Conservation (phyloP, 306 rosid species). For the Ormosia semicastrata region DNA sequence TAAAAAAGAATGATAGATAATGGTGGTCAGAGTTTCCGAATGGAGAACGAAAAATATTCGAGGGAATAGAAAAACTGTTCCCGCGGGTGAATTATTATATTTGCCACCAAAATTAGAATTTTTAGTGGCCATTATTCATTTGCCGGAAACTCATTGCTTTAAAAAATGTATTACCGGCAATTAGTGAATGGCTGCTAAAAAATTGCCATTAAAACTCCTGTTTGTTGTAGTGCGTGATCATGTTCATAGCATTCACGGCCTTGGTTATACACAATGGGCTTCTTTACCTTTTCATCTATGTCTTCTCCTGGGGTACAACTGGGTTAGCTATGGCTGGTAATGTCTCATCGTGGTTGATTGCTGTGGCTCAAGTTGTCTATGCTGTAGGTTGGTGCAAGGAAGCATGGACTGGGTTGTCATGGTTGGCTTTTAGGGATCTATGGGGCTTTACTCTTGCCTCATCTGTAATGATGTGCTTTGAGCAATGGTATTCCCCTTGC, state of each 20-base stretch:
- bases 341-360: conserved; percentile 44
- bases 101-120: too few relatives aligned
- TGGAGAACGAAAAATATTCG: too few relatives aligned
- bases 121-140: too few relatives aligned
- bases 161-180: too few relatives aligned
- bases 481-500: conserved; percentile 36
- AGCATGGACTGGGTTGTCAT: conserved; percentile 72
- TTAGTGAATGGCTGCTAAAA: too few relatives aligned
- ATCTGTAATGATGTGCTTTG: conserved; percentile 56
- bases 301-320: conserved; percentile 50
- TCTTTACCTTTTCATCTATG: conserved; percentile 51
- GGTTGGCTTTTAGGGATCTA: conserved; percentile 61
- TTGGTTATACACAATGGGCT: conserved; percentile 40
- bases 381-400: conserved; percentile 62
- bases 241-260: conserved; percentile 43
- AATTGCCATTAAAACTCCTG: too few relatives aligned
- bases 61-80: too few relatives aligned
- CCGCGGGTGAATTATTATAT: too few relatives aligned
- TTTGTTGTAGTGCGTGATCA: too few relatives aligned
- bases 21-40: too few relatives aligned
- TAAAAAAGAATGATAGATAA: too few relatives aligned
- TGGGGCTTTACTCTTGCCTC: conserved; percentile 65
- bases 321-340: conserved; percentile 66
- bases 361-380: conserved; percentile 43
- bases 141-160: too few relatives aligned